Conservation (phyloP, 2,329 filamentous ascomycete genomes). For the Fusarium scirpi region DNA sequence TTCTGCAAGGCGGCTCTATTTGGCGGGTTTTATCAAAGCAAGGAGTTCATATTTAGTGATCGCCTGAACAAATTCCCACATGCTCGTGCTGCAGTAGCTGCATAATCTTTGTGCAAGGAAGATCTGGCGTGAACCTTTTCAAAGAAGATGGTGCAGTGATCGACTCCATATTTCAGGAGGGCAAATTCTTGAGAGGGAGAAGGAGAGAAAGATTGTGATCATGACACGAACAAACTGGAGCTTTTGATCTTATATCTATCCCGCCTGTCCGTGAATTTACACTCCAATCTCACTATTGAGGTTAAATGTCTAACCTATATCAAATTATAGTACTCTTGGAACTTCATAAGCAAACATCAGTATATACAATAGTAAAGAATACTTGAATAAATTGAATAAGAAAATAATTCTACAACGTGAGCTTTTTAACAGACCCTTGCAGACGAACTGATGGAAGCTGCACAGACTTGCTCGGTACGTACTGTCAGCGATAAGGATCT, state of each 20-base stretch:
- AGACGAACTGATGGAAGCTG: neutral
- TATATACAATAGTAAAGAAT: neutral
- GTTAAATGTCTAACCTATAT: neutral
- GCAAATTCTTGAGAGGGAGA: neutral
- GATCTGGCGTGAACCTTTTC: slow-evolving; percentile 11
- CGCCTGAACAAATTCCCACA: slow-evolving; percentile 17
- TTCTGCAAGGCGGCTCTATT: slow-evolving; percentile 43
- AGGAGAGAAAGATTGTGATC: neutral
- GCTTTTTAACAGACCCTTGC: neutral
- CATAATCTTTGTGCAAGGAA: slow-evolving; percentile 36
- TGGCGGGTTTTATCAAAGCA: slow-evolving; percentile 34
- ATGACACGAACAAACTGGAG: neutral
- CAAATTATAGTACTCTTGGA: no score
- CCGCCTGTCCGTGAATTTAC: neutral
- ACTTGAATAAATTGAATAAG: neutral
- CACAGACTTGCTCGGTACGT: slow-evolving; percentile 31
- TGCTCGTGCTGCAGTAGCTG: slow-evolving; percentile 23
- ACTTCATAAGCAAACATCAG: neutral
- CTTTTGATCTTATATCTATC: slow-evolving; percentile 12
- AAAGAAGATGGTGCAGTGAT: slow-evolving; percentile 11
- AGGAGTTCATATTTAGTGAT: slow-evolving; percentile 35
- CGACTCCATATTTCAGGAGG: slow-evolving; percentile 10
- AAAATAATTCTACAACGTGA: neutral
- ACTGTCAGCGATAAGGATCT: slow-evolving; percentile 40
- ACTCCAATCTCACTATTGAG: neutral